phyloP scores from a whole-genome alignment of 495 filamentous ascomycete genomes.

The Coniosporium apollinis region DNA sequence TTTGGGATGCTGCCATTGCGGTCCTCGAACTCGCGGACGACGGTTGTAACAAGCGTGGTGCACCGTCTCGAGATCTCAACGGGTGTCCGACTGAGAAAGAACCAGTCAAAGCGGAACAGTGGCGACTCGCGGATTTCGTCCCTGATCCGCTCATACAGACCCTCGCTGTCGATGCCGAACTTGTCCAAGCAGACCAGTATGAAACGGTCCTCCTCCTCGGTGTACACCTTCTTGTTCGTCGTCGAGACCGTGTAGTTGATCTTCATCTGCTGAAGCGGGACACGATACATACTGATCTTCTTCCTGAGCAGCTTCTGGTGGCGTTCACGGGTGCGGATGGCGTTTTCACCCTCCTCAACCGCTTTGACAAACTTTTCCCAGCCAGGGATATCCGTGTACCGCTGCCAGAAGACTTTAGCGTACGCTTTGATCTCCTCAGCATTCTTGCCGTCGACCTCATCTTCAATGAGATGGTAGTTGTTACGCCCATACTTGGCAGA shows the following conservation, averaged over 20 bases:
- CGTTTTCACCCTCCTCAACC: constrained; percentile 85
- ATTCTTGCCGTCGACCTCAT: constrained; percentile 83
- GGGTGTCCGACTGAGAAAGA: constrained; percentile 87
- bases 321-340: constrained; percentile 70
- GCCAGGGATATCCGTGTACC: constrained; percentile 74
- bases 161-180: constrained; percentile 47
- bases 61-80: constrained; percentile 83
- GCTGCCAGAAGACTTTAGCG: constrained; percentile 86
- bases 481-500: constrained; percentile 81
- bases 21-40: constrained; percentile 80
- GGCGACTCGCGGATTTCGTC: constrained; percentile 72
- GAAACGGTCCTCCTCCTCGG: constrained; percentile 96
- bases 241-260: constrained; percentile 98
- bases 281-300: constrained; percentile 91
- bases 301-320: constrained; percentile 86
- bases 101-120: constrained; percentile 97
- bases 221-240: constrained; percentile 99
- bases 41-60: constrained; percentile 83
- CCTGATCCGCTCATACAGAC: constrained; percentile 24
- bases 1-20: constrained; percentile 32
- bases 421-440: constrained; percentile 74
- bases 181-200: constrained; percentile 83
- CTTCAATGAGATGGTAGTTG: constrained; percentile 66
- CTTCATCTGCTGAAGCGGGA: constrained; percentile 92
- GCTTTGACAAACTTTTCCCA: constrained; percentile 72